Evolutionary conservation across 441 rosid species (phyloP), one percentile per base, ranked within the genome.

Genomic region (Aleurites moluccanus): DNA sequence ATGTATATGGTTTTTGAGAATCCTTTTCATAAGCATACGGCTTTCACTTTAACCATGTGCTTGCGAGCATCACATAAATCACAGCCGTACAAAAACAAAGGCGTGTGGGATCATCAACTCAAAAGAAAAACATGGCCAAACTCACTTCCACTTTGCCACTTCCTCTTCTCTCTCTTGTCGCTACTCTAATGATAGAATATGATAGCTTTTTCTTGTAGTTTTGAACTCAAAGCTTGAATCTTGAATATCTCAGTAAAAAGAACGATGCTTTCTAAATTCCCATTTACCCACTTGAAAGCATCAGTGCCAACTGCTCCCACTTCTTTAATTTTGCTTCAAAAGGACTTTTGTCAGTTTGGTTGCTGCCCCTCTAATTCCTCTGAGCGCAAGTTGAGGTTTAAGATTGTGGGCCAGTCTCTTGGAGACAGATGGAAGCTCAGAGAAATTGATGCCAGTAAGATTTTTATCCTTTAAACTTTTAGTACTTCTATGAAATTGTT

Each of bases 341-440:
- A 79, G 23, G 78, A 71, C 14, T 74, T 80, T 18, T 66, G 56
- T 70, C 80, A 76, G 77, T 79, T 78, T 63, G 80, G 82, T 2
- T 81, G 52, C 73, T 83, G 81, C 57, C 42, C 78, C 0, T 67
- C 81, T 47, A 81, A 55, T 62, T 73, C 56, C 53, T 49, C 82
- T 7, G 75, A 78, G 72, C 88, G 84, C 42, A 84, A 72, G 79
- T 77, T 80, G 35, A 86, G 85, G 73, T 87, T 86, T 71, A 90
- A 85, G 84, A 79, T 90, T 74, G 86, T 81, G 50, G 80, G 85
- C 10, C 89, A 84, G 85, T 83, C 86, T 72, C 85, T 35, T 14
- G 85, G 85, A 14, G 84, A 90, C 61, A 83, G 74, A 69, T 94
- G 99, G 99, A 92, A 91, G 89, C 81, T 90, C 5, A 85, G 69